Evolutionary conservation across 129 eudicot species (phyloP), one percentile per base, ranked within the genome.

Genomic region (Logfia minima): DNA sequence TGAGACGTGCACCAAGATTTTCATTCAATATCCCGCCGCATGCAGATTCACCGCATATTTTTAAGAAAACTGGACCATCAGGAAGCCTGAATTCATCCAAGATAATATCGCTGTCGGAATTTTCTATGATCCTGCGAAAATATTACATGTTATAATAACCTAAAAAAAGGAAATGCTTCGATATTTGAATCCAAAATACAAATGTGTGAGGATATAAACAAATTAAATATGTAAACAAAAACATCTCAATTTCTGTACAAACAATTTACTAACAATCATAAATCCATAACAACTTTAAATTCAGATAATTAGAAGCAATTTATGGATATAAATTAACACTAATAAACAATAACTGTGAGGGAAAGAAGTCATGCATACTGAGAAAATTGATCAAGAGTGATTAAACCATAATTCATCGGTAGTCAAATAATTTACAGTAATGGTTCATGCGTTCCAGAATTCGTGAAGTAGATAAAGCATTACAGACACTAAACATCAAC

Each of bases 351-450:
- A 37, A 7, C 41, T 37, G 41, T 37, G 41, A 37, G 48, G 48
- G 14, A 41, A 41, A 10, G 67, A 77, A 70, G 6, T n/a, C 45
- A 75, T 83, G 83, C 92, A 28, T 81, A 83, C 52, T 92, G 96
- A 19, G 96, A 87, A 86, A 90, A 93, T 69, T 93, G 98, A 85
- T 93, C 98, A 65, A 93, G 97, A 17, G 91, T 93, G 98, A 86
- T 90, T 88, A 76, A 93, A 69, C 98, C 98, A 93, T 75, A 66
- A 86, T 62, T 88, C 95, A 63, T 91, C 81, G 5, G 14, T 87
- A 61, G 92, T 90, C 78, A 93, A 78, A 81, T 78, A 90, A 23
- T 81, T 76, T 77, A n/a, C 79, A 45, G 34, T 71, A 55, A 32
- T 64, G 17, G 13, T 1, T 41, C 43, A 77, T 43, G 41, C 74